Evolutionary conservation across 805 yeast species (phyloP).

Genomic region (Candida maris): DNA sequence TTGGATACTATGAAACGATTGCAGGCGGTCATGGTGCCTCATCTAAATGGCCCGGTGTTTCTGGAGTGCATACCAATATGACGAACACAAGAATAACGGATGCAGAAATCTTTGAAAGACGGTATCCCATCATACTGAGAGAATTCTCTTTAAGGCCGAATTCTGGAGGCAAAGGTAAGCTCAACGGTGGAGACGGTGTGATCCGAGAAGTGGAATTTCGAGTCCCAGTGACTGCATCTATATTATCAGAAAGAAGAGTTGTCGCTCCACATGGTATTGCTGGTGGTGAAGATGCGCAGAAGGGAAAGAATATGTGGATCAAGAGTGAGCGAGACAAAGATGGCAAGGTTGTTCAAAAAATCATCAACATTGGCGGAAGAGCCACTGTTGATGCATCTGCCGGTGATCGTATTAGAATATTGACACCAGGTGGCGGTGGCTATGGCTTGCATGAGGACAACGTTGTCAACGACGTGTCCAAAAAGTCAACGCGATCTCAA

Average conservation of each 20-base stretch:
- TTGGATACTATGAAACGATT: conserved; percentile 91
- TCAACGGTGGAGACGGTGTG: conserved; percentile 82
- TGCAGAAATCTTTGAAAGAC: conserved; percentile 80
- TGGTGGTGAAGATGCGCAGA: conserved; percentile 74
- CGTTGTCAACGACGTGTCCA: neutral
- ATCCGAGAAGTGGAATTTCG: conserved; percentile 81
- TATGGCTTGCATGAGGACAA: conserved; percentile 43
- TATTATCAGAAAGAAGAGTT: conserved; percentile 81
- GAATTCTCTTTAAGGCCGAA: conserved; percentile 66
- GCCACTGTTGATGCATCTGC: conserved; percentile 51
- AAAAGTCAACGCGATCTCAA: conserved; percentile 11
- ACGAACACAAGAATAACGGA: conserved; percentile 93
- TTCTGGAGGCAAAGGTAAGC: conserved; percentile 79
- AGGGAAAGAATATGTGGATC: conserved; percentile 66
- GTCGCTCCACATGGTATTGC: conserved; percentile 80
- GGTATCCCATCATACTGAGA: conserved; percentile 78
- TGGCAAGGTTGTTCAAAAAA: conserved; percentile 33
- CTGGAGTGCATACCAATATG: conserved; percentile 92
- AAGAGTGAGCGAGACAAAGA: conserved; percentile 25
- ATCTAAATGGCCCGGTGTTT: conserved; percentile 77
- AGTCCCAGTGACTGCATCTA: conserved; percentile 68
- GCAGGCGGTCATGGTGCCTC: conserved; percentile 96
- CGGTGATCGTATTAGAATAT: conserved; percentile 66
- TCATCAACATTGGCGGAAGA: conserved; percentile 65
- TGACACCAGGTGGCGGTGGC: conserved; percentile 89